Evolutionary conservation across 768 basidiomycete genomes (phyloP), one percentile per base, ranked within the genome.

Genomic region (Artomyces pyxidatus): DNA sequence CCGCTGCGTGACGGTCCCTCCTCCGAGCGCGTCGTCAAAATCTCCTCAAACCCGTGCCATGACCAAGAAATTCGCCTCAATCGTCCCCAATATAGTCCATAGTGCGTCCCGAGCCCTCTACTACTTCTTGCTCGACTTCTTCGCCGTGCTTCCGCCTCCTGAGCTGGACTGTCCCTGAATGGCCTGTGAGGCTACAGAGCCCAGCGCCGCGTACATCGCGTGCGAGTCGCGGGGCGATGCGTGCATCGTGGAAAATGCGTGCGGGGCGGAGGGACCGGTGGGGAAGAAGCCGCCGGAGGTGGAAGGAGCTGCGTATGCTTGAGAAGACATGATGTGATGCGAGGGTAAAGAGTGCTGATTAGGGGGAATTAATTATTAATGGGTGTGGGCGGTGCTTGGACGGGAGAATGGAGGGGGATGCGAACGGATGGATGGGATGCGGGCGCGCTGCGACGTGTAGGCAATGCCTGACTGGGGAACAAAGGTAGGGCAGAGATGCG

Each of bases 211-310:
- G 55, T 58, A 64, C 61, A 66, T 62, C 27, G 58, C 44, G 49
- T 65, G 61, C 39, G 55, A 44, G 56, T 63, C 63, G 45, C 65
- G 59, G 38, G 66, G 66, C 16, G 64, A 63, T 50, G 64, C 60
- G 51, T 65, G 63, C 58, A 68, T 64, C 19, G 59, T 45, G 41
- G 64, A 45, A 60, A 68, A 68, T 27, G 67, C 67, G 55, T 68
- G 61, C 28, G 67, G 67, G 16, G 63, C 58, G 30, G 61, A 53
- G 48, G 66, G 63, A 3, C 58, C 63, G 11, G 48, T 60, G 14
- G 67, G 66, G 65, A 68, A 68, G 61, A 68, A 66, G 51, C 62
- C 55, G 3, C 55, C 16, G 40, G 65, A 58, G n/a, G 59, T 22
- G 4, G 37, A 53, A 5, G 65, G 59, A 4, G 55, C 52, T 26